These are phyloP conservation scores for Triangularia verruculosa DNA, from an alignment of 2,329 filamentous ascomycete genomes.

Conservation along the genomic window DNA sequence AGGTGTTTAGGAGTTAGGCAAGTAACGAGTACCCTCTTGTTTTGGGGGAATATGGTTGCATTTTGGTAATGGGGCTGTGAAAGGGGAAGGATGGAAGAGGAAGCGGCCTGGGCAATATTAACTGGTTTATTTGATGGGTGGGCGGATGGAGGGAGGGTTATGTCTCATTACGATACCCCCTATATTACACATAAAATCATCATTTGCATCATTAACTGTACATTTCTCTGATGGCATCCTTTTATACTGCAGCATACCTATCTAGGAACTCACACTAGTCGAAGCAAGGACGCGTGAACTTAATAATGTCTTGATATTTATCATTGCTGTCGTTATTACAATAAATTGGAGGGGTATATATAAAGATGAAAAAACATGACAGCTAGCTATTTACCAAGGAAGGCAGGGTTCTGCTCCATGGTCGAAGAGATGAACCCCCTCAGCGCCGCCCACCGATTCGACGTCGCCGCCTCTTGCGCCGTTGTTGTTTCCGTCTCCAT, in stretches of 20 bases:
- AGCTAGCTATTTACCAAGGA: slow-evolving; percentile 40
- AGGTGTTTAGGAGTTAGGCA: neutral
- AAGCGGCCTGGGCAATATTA: neutral
- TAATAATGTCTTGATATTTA: neutral
- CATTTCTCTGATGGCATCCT: neutral
- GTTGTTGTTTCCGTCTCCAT: slow-evolving; percentile 10
- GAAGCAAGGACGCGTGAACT: no score
- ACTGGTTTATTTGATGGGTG: neutral
- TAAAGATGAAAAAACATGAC: neutral
- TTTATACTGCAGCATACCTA: neutral
- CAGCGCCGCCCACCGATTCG: slow-evolving; percentile 74
- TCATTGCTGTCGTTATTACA: neutral
- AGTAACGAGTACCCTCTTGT: neutral
- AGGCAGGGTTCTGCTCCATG: slow-evolving; percentile 84
- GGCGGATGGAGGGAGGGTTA: neutral
- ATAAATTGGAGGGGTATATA: neutral
- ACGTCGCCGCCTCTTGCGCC: slow-evolving; percentile 38
- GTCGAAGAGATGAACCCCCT: slow-evolving; percentile 80
- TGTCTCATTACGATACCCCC: neutral
- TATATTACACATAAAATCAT: neutral
- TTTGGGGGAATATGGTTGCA: neutral
- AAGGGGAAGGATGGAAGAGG: neutral
- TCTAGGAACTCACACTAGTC: neutral
- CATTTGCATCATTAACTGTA: neutral
- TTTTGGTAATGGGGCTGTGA: neutral